Evolutionary conservation across 2,329 filamentous ascomycete species (phyloP), one percentile per base, ranked within the genome.

Genomic region (Microsporum canis): DNA sequence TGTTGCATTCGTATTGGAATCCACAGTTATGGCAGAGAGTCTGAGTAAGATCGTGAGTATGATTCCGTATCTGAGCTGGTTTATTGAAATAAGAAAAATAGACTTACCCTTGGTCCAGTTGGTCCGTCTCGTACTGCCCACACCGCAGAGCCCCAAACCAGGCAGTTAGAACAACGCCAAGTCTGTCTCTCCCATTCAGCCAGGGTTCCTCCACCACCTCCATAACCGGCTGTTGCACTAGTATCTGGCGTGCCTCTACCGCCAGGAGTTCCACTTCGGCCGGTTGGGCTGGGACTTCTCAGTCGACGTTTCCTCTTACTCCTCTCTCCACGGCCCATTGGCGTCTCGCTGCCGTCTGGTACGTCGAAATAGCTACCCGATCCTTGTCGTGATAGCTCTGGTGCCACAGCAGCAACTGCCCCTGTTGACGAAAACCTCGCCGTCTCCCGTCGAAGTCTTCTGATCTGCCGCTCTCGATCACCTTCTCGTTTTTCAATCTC

Each of bases 401-500:
- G 87, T 2, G 87, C 78, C 80, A 95, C 89, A 62, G 89, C 89
- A 3, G 87, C 78, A 80, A 95, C 89, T 62, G 89, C 89, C 0
- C 89, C 82, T 27, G 88, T 94, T 51, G 89, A 92, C 62, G 89
- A 94, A 72, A 97, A 96, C 31, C 91, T 83, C 0, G 92, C 92
- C 7, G 92, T 97, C 73, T 99, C 94, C 71, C 94, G 82, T 61
- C 94, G 83, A 64, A 96, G 77, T 62, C 94, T 82, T 62, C 94
- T 82, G 43, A 96, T 88, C 74, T 97, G 90, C 60, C 94, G 82
- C 74, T 99, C 94, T 47, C 94, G 84, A 71, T 99, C 94, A 58
- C 90, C 90, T 74, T 99, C 94, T 33, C 94, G 84, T 77, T 95
- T 95, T 75, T 99, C 94, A 60, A 99, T 97, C 71, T 99, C 94